Conservation (phyloP, 345 rosid species). For the Populus euphratica region DNA sequence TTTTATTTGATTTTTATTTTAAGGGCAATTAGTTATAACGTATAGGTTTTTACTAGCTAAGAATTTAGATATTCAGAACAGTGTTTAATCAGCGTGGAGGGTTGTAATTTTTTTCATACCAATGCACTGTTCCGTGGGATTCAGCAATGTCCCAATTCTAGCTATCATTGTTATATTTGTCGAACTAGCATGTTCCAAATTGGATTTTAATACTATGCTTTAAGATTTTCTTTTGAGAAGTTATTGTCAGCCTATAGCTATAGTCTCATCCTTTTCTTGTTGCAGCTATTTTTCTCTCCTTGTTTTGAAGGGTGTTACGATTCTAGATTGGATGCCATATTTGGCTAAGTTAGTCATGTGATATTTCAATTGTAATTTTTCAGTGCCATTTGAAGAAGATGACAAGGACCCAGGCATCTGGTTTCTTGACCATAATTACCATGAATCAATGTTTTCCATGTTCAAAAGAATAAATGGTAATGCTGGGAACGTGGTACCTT, state of each 20-base stretch:
- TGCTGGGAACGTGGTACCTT: not conserved
- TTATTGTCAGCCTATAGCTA: not conserved
- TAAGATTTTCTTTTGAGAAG: not conserved
- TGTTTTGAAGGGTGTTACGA: not conserved
- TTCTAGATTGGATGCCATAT: not conserved
- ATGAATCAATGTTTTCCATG: constrained; percentile 93
- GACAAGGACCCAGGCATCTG: constrained; percentile 85
- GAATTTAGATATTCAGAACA: not conserved
- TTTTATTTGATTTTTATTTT: not conserved
- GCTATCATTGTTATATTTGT: not conserved
- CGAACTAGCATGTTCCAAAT: not conserved
- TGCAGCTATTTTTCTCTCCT: not conserved
- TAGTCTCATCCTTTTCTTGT: not conserved
- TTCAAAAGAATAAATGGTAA: constrained; percentile 94
- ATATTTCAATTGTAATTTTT: constrained; percentile 10
- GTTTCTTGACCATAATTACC: constrained; percentile 98
- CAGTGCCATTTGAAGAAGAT: constrained; percentile 98
- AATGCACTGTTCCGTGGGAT: not conserved
- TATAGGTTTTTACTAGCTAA: not conserved
- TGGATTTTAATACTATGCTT: not conserved
- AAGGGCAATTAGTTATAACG: not conserved
- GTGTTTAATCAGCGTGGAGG: not conserved
- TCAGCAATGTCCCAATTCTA: not conserved
- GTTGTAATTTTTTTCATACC: not conserved
- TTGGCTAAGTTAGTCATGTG: not conserved